Base-by-base conservation (phyloP, 176 grass and related monocot species). In the Puccinellia tenuiflora region DNA sequence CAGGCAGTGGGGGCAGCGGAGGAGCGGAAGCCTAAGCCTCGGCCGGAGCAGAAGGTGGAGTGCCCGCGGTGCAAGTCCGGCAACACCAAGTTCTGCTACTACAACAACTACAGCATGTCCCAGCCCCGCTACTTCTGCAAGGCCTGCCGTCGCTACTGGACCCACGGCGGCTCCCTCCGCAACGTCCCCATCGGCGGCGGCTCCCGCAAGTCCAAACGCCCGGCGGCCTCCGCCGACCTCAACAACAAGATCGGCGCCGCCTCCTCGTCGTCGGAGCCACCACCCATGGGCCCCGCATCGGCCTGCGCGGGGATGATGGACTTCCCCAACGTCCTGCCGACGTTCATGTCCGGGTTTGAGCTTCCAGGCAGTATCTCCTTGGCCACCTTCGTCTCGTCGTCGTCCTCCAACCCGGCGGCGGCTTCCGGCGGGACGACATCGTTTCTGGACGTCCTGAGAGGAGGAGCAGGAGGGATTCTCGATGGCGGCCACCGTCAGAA, bases 31-130 rank as follows among this genome's bases (percentile, higher is more conserved):
- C 78, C 71, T 7, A 72, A 83, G 74, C 90, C 90, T 6, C 67
- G 79, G 26, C 83, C 85, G 9, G 91, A 82, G 9, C 81, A 83
- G 30, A 81, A 38, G 42, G 79, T 91, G 29, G 45, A 68, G 1
- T 94, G 92, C 85, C 85, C 92, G 21, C 76, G 92, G 6, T 94
- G 92, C 53, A 46, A 40, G 8, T 92, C 92, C 4, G 83, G 68
- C 11, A 78, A 92, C 57, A 92, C 92, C 48, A 94, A 94, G 90
- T 94, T 94, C 72, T 94, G 92, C 85, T 94, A 92, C 85, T 87
- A 87, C 72, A 92, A 95, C 85, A 92, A 95, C 75, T 86, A 94
- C 61, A 92, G 77, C 52, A 33, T 87, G n/a, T 72, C 84, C 2
- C 93, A 96, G 38, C 88, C 88, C 3, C 83, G 87, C 81, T 94